Evolutionary conservation across 305 asterid genomes (phyloP).

Genomic region (Fraxinus ornus): DNA sequence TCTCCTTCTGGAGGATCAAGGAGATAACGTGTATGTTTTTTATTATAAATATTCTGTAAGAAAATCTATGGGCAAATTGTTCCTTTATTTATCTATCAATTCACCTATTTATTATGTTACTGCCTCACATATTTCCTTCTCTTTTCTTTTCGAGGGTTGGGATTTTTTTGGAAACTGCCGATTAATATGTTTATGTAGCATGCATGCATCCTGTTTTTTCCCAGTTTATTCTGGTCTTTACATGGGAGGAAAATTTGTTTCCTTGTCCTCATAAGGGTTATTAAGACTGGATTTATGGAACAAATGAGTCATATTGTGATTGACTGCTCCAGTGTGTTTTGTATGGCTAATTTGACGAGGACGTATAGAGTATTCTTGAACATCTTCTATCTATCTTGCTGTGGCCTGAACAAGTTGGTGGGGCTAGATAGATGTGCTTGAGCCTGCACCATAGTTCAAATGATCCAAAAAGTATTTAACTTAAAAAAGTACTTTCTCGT

Average conservation of each 20-base stretch:
- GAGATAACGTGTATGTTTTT: neutral
- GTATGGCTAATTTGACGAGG: neutral
- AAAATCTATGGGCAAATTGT: neutral
- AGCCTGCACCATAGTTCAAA: neutral
- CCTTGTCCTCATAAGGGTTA: neutral
- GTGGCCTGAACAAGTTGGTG: neutral
- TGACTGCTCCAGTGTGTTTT: neutral
- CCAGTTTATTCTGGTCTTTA: neutral
- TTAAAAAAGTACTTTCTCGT: neutral
- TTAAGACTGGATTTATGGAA: neutral
- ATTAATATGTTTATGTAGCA: neutral
- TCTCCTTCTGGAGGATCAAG: neutral
- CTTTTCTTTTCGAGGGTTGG: neutral
- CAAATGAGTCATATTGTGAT: neutral
- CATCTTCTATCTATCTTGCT: neutral
- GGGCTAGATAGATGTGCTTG: neutral
- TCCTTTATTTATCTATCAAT: neutral
- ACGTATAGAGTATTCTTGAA: neutral
- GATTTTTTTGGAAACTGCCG: neutral
- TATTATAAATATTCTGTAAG: neutral
- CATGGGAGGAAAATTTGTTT: neutral
- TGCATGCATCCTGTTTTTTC: neutral
- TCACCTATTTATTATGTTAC: neutral
- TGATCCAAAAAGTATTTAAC: neutral
- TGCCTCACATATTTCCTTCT: neutral